Evolutionary conservation across 169 alveolate species (phyloP).

Genomic region (Cryptosporidium meleagridis): DNA sequence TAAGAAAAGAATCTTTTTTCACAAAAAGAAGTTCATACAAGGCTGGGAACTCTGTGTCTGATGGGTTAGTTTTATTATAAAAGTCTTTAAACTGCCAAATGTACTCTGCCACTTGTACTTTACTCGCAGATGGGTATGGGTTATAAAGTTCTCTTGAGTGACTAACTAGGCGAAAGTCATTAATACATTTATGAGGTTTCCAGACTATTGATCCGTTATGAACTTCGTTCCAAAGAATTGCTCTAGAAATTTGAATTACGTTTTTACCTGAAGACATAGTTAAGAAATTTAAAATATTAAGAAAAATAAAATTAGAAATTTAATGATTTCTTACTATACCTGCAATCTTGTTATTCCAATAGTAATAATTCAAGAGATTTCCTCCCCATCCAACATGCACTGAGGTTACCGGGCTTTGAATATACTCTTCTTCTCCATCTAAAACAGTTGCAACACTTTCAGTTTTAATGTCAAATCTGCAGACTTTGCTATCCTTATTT

Average conservation of each 20-base stretch:
- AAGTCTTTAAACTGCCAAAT: slow-evolving; percentile 47
- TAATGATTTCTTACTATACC: slow-evolving; percentile 53
- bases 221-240: slow-evolving; percentile 57
- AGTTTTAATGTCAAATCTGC: slow-evolving; percentile 11
- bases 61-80: neutral
- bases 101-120: slow-evolving; percentile 46
- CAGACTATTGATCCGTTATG: slow-evolving; percentile 23
- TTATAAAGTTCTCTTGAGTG: slow-evolving; percentile 35
- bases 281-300: neutral
- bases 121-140: slow-evolving; percentile 36
- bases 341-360: slow-evolving; percentile 14
- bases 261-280: slow-evolving; percentile 24
- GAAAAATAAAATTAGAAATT: neutral
- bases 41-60: slow-evolving; percentile 10
- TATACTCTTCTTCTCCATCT: slow-evolving; percentile 64
- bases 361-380: neutral
- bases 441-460: slow-evolving; percentile 64
- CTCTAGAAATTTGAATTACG: slow-evolving; percentile 22
- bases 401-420: slow-evolving; percentile 39
- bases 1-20: slow-evolving; percentile 46
- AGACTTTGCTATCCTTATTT: neutral
- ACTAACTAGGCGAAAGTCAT: slow-evolving; percentile 61
- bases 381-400: slow-evolving; percentile 72
- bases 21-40: slow-evolving; percentile 46
- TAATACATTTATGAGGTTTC: slow-evolving; percentile 63